A percentile compares a stretch with the other conserved stretches of the same genome.
phyloP scores from a whole-genome alignment of 2,329 filamentous ascomycete genomes.

The Calonectria henricotiae region DNA sequence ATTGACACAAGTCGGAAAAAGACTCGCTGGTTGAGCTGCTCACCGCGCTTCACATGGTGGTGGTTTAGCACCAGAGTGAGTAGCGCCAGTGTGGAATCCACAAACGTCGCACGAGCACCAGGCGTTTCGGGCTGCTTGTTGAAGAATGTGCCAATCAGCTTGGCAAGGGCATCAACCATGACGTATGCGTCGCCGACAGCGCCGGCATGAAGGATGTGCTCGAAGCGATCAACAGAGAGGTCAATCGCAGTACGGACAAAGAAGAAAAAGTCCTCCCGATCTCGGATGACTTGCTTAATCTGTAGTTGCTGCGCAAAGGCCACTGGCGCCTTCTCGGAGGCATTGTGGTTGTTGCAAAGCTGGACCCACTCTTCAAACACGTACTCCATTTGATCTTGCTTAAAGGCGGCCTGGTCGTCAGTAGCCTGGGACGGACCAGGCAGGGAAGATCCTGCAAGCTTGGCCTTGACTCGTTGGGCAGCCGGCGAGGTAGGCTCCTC shows the following conservation, averaged over 20 bases:
- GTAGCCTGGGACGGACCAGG: slow-evolving; percentile 63
- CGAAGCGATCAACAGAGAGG: slow-evolving; percentile 83
- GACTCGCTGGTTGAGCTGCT: slow-evolving; percentile 88
- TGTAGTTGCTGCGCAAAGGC: slow-evolving; percentile 91
- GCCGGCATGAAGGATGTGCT: slow-evolving; percentile 77
- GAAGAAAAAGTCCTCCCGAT: slow-evolving; percentile 81
- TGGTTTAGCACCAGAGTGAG: slow-evolving; percentile 87
- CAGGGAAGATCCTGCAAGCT: slow-evolving; percentile 64
- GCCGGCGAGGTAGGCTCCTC: slow-evolving; percentile 78
- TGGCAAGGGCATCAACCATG: slow-evolving; percentile 85
- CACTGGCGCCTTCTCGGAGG: slow-evolving; percentile 79
- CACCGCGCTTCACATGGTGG: slow-evolving; percentile 85
- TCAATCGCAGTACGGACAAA: slow-evolving; percentile 90
- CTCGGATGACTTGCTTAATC: slow-evolving; percentile 79
- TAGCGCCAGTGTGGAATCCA: slow-evolving; percentile 86
- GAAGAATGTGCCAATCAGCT: slow-evolving; percentile 83
- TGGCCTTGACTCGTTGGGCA: slow-evolving; percentile 81
- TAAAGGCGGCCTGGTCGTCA: slow-evolving; percentile 68
- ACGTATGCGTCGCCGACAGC: slow-evolving; percentile 72
- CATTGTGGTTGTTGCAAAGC: slow-evolving; percentile 83
- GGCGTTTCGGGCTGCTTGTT: slow-evolving; percentile 78
- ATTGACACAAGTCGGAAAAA: slow-evolving; percentile 93
- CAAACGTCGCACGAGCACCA: slow-evolving; percentile 78
- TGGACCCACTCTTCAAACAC: slow-evolving; percentile 96
- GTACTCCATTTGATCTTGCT: slow-evolving; percentile 91